These are phyloP conservation scores for Hemisphaericaspora xylofermentans DNA, from an alignment of 1,139 yeast species.

Conservation along the genomic window DNA sequence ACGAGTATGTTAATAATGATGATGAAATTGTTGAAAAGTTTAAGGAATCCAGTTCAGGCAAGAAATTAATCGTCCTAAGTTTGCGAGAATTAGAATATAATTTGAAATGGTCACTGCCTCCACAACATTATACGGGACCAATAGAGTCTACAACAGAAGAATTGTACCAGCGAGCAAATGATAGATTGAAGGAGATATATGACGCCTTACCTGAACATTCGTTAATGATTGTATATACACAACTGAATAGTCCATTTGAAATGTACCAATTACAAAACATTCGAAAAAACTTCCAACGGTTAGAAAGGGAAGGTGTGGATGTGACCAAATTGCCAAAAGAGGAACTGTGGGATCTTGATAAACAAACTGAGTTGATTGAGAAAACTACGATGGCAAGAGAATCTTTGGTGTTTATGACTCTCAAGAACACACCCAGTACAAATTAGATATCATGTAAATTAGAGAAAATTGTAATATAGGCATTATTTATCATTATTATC, in stretches of 20 bases:
- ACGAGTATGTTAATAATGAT: slow-evolving; percentile 52
- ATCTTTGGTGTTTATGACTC: slow-evolving; percentile 52
- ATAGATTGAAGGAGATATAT: slow-evolving; percentile 50
- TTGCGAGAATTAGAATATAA: slow-evolving; percentile 60
- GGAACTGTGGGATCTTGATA: slow-evolving; percentile 52
- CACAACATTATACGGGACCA: slow-evolving; percentile 22
- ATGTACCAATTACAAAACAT: slow-evolving; percentile 48
- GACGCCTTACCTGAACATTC: slow-evolving; percentile 56
- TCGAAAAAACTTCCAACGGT: slow-evolving; percentile 21
- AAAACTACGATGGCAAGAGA: slow-evolving; percentile 52
- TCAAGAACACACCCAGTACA: slow-evolving; percentile 27
- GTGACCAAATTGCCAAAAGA: slow-evolving; percentile 43
- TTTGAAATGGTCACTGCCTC: slow-evolving; percentile 23
- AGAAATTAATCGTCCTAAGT: slow-evolving; percentile 53
- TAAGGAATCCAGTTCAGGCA: slow-evolving; percentile 25
- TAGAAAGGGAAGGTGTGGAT: slow-evolving; percentile 38
- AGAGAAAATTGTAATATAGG: not conserved
- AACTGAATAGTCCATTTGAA: slow-evolving; percentile 59
- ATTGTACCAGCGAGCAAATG: slow-evolving; percentile 35
- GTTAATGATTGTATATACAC: slow-evolving; percentile 59
- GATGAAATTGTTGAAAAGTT: slow-evolving; percentile 53
- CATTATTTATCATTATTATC: not conserved
- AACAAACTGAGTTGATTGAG: slow-evolving; percentile 37
- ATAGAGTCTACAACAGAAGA: slow-evolving; percentile 16
- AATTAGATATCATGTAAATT: slow-evolving; percentile 1